Evolutionary conservation across 306 rosid species (phyloP), one percentile per base, ranked within the genome.

Genomic region (Castanea mollissima): DNA sequence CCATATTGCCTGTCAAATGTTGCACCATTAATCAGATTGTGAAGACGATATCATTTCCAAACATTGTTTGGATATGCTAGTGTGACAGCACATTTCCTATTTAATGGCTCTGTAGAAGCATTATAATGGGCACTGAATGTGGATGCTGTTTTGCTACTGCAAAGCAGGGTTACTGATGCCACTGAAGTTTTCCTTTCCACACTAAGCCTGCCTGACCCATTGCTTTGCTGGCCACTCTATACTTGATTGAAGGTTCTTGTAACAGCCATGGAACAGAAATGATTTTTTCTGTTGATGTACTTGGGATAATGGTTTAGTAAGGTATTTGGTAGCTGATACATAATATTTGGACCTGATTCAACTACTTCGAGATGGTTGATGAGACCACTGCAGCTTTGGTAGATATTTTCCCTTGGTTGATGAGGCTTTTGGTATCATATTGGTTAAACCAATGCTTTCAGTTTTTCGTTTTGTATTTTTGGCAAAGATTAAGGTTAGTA

Each of bases 1-100:
- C 72, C 41, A 71, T 56, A 34, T 80, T 74, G 55, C 63, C 68
- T 31, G 32, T 78, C 51, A 80, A 60, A 34, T 62, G 6, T 72
- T 73, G 55, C 71, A 55, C 34, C 76, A 46, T 80, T 64, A 13
- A 12, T 78, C 79, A 80, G 70, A 70, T 70, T 75, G 70, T 83
- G 77, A 76, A 81, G 75, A 19, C 35, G 69, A 69, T 78, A 69
- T 84, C 78, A 65, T 58, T 2, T 55, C 46, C 58, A 78, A 67
- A 77, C 49, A 23, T 41, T 72, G 80, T 38, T 15, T 19, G 20
- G 63, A 59, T 60, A 44, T 23, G 55, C 64, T 69, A 44, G 78
- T 59, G 19, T 67, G 64, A 41, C 55, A 38, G 51, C 41, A 35
- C 67, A 56, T 73, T 77, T 81, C 34, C 23, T 46, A 69, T 44